Base-by-base conservation (phyloP, 2,329 filamentous ascomycete species). In the Whalleya microplaca region DNA sequence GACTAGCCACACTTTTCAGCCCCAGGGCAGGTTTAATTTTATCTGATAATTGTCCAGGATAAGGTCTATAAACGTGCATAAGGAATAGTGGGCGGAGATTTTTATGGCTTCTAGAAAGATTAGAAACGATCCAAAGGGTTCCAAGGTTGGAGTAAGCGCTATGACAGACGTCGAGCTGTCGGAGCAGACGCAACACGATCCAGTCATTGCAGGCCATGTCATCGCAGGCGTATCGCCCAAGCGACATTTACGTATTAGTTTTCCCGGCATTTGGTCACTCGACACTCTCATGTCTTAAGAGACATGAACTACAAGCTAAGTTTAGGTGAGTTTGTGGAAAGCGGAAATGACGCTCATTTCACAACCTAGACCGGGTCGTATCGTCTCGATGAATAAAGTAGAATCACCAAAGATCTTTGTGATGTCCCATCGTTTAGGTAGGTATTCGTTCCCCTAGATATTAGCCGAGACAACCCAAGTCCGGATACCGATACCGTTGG, bases 271-370 rank as follows among this genome's bases (percentile, higher is more conserved):
- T 27, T 9, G 23, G 23, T 27, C 23, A 9, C 23, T 37, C 29
- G 27, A 43, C 9, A 37, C 23, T 16, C 9, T 27, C 9, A 27
- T 9, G 23, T 9, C 9, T 27, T 27, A 27, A 4, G 23, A 27
- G 23, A 27, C 23, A 9, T 27, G 23, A 47, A 45, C 19, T 18
- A 18, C 45, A 42, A 23, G 27, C 44, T 50, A 41, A 23, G 23
- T 21, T 41, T 23, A 29, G 41, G 49, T 27, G 41, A 21, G 27
- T 50, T 54, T 32, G 37, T 50, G 44, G 51, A 47, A 18, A 58
- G 50, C 42, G 51, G 62, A 64, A 61, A 64, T 64, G 62, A 64
- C 51, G 9, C 47, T 64, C 59, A 64, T 64, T 62, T 63, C 45
- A 42, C 44, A 54, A 49, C 53, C 41, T 27, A 54, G 53, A 53